A percentile compares a stretch with the other conserved stretches of the same genome.
phyloP scores from a whole-genome alignment of 495 filamentous ascomycete genomes.

The Penicillium antarcticum region DNA sequence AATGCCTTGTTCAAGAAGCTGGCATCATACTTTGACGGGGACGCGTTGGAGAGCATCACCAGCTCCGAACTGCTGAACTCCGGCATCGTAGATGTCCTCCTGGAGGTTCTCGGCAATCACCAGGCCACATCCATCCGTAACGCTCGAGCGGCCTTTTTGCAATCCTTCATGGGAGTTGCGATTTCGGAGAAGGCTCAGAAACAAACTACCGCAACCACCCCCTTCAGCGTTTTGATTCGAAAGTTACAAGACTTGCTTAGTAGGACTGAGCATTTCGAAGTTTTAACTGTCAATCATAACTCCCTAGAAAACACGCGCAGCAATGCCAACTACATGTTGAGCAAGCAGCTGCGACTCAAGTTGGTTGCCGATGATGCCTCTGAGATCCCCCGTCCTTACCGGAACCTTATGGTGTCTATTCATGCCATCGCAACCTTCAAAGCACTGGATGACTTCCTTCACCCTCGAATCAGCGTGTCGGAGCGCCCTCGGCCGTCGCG shows the following conservation, averaged over 20 bases:
- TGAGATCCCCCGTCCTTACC: slow-evolving; percentile 78
- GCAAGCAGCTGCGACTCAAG: slow-evolving; percentile 89
- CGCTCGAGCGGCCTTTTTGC: slow-evolving; percentile 79
- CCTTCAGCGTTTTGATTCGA: slow-evolving; percentile 86
- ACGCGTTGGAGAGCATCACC: slow-evolving; percentile 89
- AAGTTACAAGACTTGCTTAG: slow-evolving; percentile 96
- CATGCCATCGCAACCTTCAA: slow-evolving; percentile 99
- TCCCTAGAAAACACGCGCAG: slow-evolving; percentile 87
- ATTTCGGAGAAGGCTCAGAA: slow-evolving; percentile 60
- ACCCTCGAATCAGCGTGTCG: slow-evolving; percentile 79
- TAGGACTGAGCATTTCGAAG: slow-evolving; percentile 96
- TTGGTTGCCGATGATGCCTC: slow-evolving; percentile 87
- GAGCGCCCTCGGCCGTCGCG: slow-evolving; percentile 73
- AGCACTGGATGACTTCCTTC: slow-evolving; percentile 91
- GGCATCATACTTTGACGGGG: slow-evolving; percentile 83
- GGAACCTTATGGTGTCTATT: slow-evolving; percentile 95
- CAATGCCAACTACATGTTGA: slow-evolving; percentile 92
- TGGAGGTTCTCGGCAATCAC: slow-evolving; percentile 74
- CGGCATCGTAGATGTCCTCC: slow-evolving; percentile 76
- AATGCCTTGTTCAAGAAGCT: slow-evolving; percentile 68
- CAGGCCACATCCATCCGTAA: slow-evolving; percentile 41
- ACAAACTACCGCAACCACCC: slow-evolving; percentile 65
- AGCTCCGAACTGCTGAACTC: slow-evolving; percentile 93
- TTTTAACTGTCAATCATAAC: slow-evolving; percentile 91
- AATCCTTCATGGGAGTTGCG: slow-evolving; percentile 86